Evolutionary conservation across 768 basidiomycete species (phyloP).

Genomic region (Cystofilobasidium ferigula): DNA sequence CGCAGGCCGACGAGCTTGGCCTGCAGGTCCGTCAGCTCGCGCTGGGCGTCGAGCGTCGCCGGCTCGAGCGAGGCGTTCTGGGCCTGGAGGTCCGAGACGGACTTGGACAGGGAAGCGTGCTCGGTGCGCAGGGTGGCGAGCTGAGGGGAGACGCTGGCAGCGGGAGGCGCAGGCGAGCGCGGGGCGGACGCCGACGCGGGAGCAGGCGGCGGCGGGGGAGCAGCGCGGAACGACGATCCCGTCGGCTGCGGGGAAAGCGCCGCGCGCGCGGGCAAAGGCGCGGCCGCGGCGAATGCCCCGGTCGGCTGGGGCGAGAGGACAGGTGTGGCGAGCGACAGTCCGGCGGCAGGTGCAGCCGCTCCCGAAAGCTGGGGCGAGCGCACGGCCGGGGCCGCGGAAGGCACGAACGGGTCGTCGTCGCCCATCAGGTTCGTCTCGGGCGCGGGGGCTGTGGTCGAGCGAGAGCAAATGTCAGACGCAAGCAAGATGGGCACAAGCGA

Average conservation of each 20-base stretch:
- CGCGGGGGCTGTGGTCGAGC: constrained; percentile 11
- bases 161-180: constrained; percentile 11
- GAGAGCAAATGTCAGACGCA: too few species aligned
- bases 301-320: background rate
- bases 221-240: constrained; percentile 12
- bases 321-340: background rate
- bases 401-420: constrained; percentile 44
- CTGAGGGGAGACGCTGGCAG: constrained; percentile 19
- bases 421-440: constrained; percentile 42
- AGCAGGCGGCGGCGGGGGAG: constrained; percentile 17
- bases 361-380: too few species aligned
- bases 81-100: constrained; percentile 27
- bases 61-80: constrained; percentile 35
- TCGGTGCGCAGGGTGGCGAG: constrained; percentile 22
- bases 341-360: too few species aligned
- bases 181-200: constrained; percentile 10
- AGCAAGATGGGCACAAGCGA: too few species aligned
- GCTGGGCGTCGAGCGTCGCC: constrained; percentile 42
- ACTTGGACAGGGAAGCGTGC: constrained; percentile 11
- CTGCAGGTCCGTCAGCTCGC: constrained; percentile 74
- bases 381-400: background rate
- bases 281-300: background rate
- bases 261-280: background rate
- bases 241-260: constrained; percentile 19
- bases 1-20: constrained; percentile 70